These are phyloP conservation scores for Patellifolia procumbens DNA, from an alignment of 179 eudicot genomes.

Conservation along the genomic window DNA sequence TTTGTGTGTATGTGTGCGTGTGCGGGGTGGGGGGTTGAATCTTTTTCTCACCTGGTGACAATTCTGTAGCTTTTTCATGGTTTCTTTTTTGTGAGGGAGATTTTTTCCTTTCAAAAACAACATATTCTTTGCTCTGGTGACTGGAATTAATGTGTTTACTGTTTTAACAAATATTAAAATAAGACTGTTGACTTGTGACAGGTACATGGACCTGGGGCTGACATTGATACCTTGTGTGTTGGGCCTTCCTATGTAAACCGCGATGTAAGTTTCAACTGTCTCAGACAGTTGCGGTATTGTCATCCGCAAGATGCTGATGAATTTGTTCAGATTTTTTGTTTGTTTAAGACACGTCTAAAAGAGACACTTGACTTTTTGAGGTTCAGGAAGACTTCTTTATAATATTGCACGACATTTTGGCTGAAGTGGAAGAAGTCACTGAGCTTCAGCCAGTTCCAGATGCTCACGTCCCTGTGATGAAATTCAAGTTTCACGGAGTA, in stretches of 20 bases:
- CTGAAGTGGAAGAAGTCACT: slow-evolving; percentile 71
- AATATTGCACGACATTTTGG: slow-evolving; percentile 56
- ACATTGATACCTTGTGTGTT: slow-evolving; percentile 78
- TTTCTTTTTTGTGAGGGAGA: not conserved
- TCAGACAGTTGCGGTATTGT: not conserved
- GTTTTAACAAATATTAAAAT: not conserved
- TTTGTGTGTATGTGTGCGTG: too few species aligned
- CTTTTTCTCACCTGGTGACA: not conserved
- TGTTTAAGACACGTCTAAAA: not conserved
- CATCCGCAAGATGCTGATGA: not conserved
- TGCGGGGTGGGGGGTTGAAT: too few species aligned
- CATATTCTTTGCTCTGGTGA: not conserved
- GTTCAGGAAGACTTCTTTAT: slow-evolving; percentile 82
- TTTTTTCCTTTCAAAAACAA: not conserved
- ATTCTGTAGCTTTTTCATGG: not conserved
- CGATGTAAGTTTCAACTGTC: slow-evolving; percentile 54
- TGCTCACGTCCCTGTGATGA: slow-evolving; percentile 98
- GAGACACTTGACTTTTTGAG: slow-evolving; percentile 10
- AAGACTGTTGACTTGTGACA: slow-evolving; percentile 25
- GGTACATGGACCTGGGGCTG: slow-evolving; percentile 99
- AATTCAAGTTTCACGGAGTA: slow-evolving; percentile 78
- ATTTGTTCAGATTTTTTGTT: not conserved
- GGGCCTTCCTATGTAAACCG: slow-evolving; percentile 90
- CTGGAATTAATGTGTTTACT: not conserved
- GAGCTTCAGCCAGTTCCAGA: slow-evolving; percentile 92